Base-by-base conservation (phyloP, 768 basidiomycete genomes). In the Suillus bovinus region DNA sequence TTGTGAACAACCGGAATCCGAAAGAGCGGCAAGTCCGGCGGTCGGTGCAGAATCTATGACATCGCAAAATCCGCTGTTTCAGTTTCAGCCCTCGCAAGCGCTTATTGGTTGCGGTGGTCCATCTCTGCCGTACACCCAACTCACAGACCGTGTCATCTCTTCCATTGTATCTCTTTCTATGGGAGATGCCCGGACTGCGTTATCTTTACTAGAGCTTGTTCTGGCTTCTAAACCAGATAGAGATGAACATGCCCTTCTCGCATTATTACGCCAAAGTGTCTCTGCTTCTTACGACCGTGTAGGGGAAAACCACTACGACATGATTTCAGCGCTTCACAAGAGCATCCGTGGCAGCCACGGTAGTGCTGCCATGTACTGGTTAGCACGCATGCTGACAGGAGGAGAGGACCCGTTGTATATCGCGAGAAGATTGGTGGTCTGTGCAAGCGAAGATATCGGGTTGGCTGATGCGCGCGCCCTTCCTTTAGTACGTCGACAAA, bases 391-490 rank as follows among this genome's bases (percentile, higher is more conserved):
- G 92, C 78, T 93, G 38, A 82, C 79, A 39, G 88, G 84, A 31
- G 92, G 91, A 22, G 92, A 93, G 71, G 92, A 94, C 73, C 90
- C 93, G 4, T 67, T 92, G 53, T 94, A 84, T 67, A 82, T 93
- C 62, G 88, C 86, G 7, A 79, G 91, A 39, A 80, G 91, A 59
- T 83, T 92, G 79, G 79, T 90, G 5, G 89, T 93, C 8, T 86
- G 90, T 66, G 92, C 93, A 3, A 91, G 90, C 65, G 93, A 95
- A 72, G 93, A 95, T 70, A 84, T 95, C 44, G 93, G 93, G 0
- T 76, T 93, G 8, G 92, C 91, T 31, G 90, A 94, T 73, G 81
- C 80, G 44, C 82, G 86, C n/a, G 91, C 90, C 0, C 78, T 95
- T 11, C 89, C 90, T 10, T 75, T 93, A 65, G 91, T 88, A 62